Evolutionary conservation across 2,329 filamentous ascomycete species (phyloP), one percentile per base, ranked within the genome.

Genomic region (Ploettnerulaceae sp.): DNA sequence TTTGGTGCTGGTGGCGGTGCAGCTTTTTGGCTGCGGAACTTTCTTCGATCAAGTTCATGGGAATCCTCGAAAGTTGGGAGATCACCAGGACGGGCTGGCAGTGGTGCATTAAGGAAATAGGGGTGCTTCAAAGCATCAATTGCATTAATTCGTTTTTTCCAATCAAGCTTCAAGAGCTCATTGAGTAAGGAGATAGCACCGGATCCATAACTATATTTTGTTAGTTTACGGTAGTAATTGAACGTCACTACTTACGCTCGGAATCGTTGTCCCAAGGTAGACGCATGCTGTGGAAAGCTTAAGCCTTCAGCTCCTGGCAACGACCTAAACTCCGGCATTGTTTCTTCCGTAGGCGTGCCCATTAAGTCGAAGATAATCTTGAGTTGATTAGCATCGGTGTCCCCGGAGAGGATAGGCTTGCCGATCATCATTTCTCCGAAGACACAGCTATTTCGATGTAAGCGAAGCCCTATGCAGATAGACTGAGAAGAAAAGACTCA

Each of bases 361-460:
- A 95, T 86, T 29, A 98, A 75, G 54, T 90, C 87, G 69, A 95
- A 98, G 48, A 98, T 97, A 36, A 95, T 81, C 9, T 95, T 86
- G 9, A 94, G 81, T 67, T 98, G 93, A 61, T 96, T 84, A 5
- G 80, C 69, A 62, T 98, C 93, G 58, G 86, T 94, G 56, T 88
- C 89, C 9, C 93, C 93, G 6, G 89, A 80, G 33, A 98, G 75
- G 43, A 98, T 97, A 0, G 93, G 93, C 65, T 91, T 95, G 28
- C 89, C 84, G 58, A 89, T 81, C 55, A 96, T 84, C 91, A 98
- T 98, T 65, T 98, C 93, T 41, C 89, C 93, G 68, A 98, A 96
- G 2, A 98, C 89, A 63, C 93, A 98, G n/a, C 86, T 89, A 47
- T 25, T 26, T 8, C 7, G 15, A 25, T 24, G 47, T 32, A 31